Percentiles rank a stretch among this genome's conserved stretches.
phyloP scores from a whole-genome alignment of 176 grass and related monocot genomes.

The Zea mays region DNA sequence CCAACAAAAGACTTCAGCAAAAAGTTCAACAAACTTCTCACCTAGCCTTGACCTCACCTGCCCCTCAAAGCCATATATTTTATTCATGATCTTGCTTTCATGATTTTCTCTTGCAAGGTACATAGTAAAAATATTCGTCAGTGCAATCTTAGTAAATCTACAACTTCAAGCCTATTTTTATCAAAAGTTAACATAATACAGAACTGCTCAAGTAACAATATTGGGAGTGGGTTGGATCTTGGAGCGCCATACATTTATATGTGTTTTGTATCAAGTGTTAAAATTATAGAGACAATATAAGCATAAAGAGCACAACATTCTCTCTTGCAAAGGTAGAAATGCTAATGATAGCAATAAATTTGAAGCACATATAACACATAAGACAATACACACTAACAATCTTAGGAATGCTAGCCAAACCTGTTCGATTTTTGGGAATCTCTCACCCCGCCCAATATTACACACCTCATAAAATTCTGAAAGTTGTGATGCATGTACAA shows the following conservation, averaged over 20 bases:
- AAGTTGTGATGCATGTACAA: too few relatives aligned
- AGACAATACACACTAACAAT: too few relatives aligned
- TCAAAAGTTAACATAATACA: not conserved
- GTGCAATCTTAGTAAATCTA: not conserved
- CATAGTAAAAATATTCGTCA: conserved; percentile 54
- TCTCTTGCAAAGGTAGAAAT: too few relatives aligned
- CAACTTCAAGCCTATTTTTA: not conserved
- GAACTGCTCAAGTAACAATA: not conserved
- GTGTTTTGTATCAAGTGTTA: too few relatives aligned
- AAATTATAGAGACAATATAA: too few relatives aligned
- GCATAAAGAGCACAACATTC: too few relatives aligned
- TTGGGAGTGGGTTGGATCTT: not conserved
- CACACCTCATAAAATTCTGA: too few relatives aligned
- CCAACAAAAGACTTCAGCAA: conserved; percentile 92
- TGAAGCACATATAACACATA: too few relatives aligned
- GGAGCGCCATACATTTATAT: not conserved
- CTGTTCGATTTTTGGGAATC: too few relatives aligned
- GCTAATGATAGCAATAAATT: too few relatives aligned
- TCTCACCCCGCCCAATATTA: too few relatives aligned
- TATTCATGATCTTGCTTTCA: conserved; percentile 98
- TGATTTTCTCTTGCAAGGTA: conserved; percentile 88
- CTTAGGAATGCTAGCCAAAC: too few relatives aligned
- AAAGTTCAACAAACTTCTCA: conserved; percentile 75
- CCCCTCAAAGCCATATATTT: conserved; percentile 98
- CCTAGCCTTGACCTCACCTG: conserved; percentile 81